These are phyloP conservation scores for Penicillium roqueforti DNA, from an alignment of 495 filamentous ascomycete genomes.

Conservation along the genomic window DNA sequence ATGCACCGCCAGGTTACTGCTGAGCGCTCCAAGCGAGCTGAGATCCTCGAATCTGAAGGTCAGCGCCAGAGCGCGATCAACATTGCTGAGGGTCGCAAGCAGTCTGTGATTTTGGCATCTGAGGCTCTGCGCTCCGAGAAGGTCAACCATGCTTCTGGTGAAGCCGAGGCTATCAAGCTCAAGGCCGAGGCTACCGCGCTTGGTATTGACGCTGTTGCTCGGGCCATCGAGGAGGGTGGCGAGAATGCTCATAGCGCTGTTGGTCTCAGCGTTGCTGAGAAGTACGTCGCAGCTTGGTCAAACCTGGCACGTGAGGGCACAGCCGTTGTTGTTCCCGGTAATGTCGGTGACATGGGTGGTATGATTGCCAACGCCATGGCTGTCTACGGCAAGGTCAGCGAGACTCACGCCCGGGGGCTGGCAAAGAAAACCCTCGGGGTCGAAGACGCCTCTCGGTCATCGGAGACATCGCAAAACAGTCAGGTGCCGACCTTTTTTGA, in stretches of 20 bases:
- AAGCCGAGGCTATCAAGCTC: constrained; percentile 87
- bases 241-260: constrained; percentile 76
- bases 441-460: constrained; percentile 8
- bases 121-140: constrained; percentile 87
- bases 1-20: constrained; percentile 99
- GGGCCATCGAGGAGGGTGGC: constrained; percentile 63
- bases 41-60: constrained; percentile 94
- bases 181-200: constrained; percentile 80
- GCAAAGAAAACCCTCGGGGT: constrained; percentile 50
- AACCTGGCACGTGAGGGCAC: constrained; percentile 91
- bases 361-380: constrained; percentile 97
- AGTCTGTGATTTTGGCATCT: constrained; percentile 89
- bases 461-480: background rate
- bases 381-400: constrained; percentile 90
- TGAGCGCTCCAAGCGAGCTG: constrained; percentile 91
- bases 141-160: constrained; percentile 86
- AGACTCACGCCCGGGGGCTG: constrained; percentile 69
- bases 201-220: constrained; percentile 82
- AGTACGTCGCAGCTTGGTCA: constrained; percentile 94
- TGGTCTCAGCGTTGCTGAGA: constrained; percentile 86
- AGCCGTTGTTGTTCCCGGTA: constrained; percentile 89
- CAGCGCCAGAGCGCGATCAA: constrained; percentile 97
- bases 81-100: constrained; percentile 94
- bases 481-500: constrained; percentile 16
- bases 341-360: constrained; percentile 92